Evolutionary conservation across 345 rosid genomes (phyloP), one percentile per base, ranked within the genome.

Genomic region (Eucalyptus cloeziana): DNA sequence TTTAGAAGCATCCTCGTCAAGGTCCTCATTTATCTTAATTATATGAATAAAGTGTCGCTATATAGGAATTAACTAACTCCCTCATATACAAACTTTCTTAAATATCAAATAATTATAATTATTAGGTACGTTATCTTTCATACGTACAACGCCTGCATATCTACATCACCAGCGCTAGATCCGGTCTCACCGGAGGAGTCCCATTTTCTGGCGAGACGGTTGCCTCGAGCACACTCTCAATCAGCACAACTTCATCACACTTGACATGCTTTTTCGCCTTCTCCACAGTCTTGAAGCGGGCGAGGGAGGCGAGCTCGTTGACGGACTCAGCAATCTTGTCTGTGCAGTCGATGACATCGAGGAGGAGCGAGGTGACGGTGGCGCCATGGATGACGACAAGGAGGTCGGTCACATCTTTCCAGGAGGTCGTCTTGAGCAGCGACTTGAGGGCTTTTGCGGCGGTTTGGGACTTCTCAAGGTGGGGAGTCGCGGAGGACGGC

Each of bases 291-390:
- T 92, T 89, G 88, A 96, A 95, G 22, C 89, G 81, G 9, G 97
- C 97, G 40, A 86, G 88, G 2, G 94, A 90, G 33, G 96, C 94
- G 43, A 96, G 95, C 88, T 96, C 95, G 58, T 91, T 86, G 33
- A 93, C 91, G 3, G 94, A 90, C 87, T 96, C 95, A n/a, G 93
- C 92, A 43, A 96, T 92, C 64, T 90, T 91, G 79, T 96, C 94
- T 5, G 92, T 92, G 90, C 92, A 91, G 10, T 91, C 88, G 47
- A 93, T 94, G 51, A 95, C 90, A 27, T 96, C 96, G 33, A 90
- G 92, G 8, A 97, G 92, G 5, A 96, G 87, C 1, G 97, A 95
- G 83, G 94, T 93, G 12, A 94, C 93, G 1, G 97, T 93, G 49
- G 91, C 91, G 64, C 92, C 89, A 21, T 95, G 92, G 33, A 93